Base-by-base conservation (phyloP, 768 basidiomycete species). In the Dacryopinax primogenitus region DNA sequence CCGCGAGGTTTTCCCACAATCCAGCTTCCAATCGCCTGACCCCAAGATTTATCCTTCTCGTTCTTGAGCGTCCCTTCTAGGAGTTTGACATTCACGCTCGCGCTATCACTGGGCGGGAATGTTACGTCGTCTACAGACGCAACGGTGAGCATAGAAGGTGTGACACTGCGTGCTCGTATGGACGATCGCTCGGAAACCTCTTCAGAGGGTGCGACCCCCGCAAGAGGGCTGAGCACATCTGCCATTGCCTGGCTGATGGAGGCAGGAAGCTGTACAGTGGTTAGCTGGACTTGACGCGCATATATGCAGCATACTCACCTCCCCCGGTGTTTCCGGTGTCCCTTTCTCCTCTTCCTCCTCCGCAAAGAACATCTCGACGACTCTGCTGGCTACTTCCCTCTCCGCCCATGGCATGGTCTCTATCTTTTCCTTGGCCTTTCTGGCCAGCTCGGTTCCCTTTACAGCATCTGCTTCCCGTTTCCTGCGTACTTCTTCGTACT, bases 351-450 rank as follows among this genome's bases (percentile, higher is more conserved):
- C n/a, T n/a, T n/a, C 76, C 35, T 79, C 78, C 37, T 80, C 77
- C 0, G 77, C 74, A 66, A 88, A 90, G 36, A 90, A 75, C 0
- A 84, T 81, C 67, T 86, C 83, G 23, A 90, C 76, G 33, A 91
- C 81, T 62, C 84, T 82, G 65, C 78, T 79, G 1, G 87, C 87
- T 21, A 88, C 76, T 0, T 88, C 87, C 68, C 80, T 80, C 64
- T 90, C 88, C 0, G 84, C 81, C 4, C 76, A 28, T 61, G 76
- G 77, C 16, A 90, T 73, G 68, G 86, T 86, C 45, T 78, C 78
- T 68, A 88, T 69, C 45, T 88, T 3, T 28, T 21, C 34, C 30
- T 34, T 36, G 15, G 62, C 34, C 62, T 35, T 35, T 21, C 62
- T 33, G 7, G 83, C 84, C 33, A 85, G 79, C 23, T 74, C 73